A percentile compares a stretch with the other conserved stretches of the same genome.
These are phyloP conservation scores for Phyllosticta citrichinensis DNA, from an alignment of 2,329 filamentous ascomycete species.

Conservation along the genomic window DNA sequence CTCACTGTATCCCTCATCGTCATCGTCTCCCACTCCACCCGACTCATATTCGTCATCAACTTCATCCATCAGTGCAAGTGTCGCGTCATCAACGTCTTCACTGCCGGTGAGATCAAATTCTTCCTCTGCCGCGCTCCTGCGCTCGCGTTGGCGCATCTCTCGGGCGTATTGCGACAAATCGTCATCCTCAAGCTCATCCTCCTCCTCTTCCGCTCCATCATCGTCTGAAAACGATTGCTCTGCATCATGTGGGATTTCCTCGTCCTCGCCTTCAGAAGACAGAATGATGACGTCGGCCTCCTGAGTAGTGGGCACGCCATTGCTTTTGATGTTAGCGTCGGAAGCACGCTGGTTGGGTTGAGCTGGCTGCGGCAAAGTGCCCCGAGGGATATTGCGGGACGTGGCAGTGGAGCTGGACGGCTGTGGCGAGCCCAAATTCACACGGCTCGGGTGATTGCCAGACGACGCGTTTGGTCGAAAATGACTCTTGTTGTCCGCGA, in stretches of 20 bases:
- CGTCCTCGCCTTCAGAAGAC: conserved; percentile 5
- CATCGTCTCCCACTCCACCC: not conserved
- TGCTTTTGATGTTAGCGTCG: not conserved
- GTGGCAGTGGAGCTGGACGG: not conserved
- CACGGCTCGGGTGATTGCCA: not conserved
- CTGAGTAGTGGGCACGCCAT: not conserved
- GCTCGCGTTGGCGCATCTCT: not conserved
- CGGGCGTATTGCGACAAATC: not conserved
- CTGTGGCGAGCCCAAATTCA: not conserved
- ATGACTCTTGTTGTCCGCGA: not conserved
- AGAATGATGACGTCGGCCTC: conserved; percentile 4
- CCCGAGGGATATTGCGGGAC: not conserved
- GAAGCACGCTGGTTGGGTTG: not conserved
- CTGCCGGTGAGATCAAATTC: not conserved
- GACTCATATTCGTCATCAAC: not conserved
- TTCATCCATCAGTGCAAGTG: not conserved
- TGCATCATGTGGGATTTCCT: not conserved
- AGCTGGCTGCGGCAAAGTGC: not conserved
- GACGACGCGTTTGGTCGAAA: not conserved
- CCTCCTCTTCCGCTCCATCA: not conserved
- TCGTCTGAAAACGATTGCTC: not conserved
- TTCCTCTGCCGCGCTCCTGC: not conserved
- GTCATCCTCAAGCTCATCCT: not conserved
- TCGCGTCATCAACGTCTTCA: not conserved
- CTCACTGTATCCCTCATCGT: not conserved